A percentile compares a stretch with the other conserved stretches of the same genome.
Evolutionary conservation across 164 flowering plant genomes (phyloP).

Genomic region (Akebia trifoliata): DNA sequence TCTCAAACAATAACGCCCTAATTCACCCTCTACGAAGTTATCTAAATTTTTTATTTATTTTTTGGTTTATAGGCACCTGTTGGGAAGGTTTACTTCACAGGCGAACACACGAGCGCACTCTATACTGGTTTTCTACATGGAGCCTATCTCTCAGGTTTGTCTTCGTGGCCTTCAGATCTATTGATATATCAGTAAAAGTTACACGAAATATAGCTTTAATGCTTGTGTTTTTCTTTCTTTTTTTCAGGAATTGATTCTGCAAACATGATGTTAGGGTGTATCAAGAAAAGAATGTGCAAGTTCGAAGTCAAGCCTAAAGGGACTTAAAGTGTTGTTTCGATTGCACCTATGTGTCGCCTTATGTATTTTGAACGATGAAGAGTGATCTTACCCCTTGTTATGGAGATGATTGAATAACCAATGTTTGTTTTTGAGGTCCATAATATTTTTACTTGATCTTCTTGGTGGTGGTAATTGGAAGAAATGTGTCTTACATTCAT

Average conservation of each 20-base stretch:
- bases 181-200: neutral
- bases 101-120: conserved; percentile 35
- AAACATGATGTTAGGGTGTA: conserved; percentile 17
- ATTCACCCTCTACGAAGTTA: no score
- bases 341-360: no score
- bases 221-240: neutral
- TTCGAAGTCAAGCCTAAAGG: conserved; percentile 11
- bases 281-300: conserved; percentile 13
- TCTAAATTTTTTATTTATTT: no score
- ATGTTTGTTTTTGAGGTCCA: no score
- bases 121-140: conserved; percentile 30
- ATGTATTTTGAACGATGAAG: no score
- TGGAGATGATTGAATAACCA: no score
- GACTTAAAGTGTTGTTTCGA: no score
- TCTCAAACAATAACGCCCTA: no score
- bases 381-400: no score
- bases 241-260: conserved; percentile 29
- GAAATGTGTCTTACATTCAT: no score
- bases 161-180: neutral
- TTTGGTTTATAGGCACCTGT: conserved; percentile 34
- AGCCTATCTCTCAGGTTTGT: conserved; percentile 14
- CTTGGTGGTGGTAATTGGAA: no score
- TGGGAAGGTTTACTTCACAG: conserved; percentile 39
- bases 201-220: neutral
- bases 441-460: no score